Conservation (phyloP, 441 rosid species). For the Flueggea neowawraea region DNA sequence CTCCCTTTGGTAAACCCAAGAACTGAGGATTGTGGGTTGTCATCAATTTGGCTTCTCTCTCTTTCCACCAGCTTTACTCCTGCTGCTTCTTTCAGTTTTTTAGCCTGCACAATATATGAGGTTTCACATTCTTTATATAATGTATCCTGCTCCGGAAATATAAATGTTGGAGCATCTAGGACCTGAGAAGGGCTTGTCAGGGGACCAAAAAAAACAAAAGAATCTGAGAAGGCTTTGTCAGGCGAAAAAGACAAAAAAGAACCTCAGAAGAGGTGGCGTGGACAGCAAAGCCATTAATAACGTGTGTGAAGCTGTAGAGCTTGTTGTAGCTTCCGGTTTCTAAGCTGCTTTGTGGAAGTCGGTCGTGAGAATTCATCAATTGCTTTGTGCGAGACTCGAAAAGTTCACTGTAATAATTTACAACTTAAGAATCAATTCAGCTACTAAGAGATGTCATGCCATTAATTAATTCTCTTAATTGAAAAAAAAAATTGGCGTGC, state of each 20-base stretch:
- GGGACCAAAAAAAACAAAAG: neutral
- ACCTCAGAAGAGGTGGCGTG: slow-evolving; percentile 5
- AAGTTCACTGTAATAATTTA: slow-evolving; percentile 32
- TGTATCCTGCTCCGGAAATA: neutral
- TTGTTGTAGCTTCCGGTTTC: slow-evolving; percentile 66
- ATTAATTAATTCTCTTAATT: no score
- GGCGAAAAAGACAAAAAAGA: neutral
- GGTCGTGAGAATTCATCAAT: slow-evolving; percentile 57
- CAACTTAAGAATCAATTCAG: slow-evolving; percentile 8
- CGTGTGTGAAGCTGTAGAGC: slow-evolving; percentile 84
- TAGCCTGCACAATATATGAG: slow-evolving; percentile 38
- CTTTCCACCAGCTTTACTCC: slow-evolving; percentile 74
- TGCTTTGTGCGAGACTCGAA: slow-evolving; percentile 40
- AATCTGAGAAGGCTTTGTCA: slow-evolving; percentile 41
- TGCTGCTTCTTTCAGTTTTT: slow-evolving; percentile 42
- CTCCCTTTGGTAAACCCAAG: slow-evolving; percentile 56
- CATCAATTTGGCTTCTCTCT: slow-evolving; percentile 87
- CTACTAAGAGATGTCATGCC: neutral
- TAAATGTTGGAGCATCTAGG: neutral
- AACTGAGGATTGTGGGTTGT: slow-evolving; percentile 82
- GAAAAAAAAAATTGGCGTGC: no score
- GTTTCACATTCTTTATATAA: neutral
- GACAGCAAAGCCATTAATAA: slow-evolving; percentile 65
- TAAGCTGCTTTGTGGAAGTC: slow-evolving; percentile 49
- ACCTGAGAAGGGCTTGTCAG: no score